These are phyloP conservation scores for Tolypocladium album DNA, from an alignment of 2,329 filamentous ascomycete species.

Conservation along the genomic window DNA sequence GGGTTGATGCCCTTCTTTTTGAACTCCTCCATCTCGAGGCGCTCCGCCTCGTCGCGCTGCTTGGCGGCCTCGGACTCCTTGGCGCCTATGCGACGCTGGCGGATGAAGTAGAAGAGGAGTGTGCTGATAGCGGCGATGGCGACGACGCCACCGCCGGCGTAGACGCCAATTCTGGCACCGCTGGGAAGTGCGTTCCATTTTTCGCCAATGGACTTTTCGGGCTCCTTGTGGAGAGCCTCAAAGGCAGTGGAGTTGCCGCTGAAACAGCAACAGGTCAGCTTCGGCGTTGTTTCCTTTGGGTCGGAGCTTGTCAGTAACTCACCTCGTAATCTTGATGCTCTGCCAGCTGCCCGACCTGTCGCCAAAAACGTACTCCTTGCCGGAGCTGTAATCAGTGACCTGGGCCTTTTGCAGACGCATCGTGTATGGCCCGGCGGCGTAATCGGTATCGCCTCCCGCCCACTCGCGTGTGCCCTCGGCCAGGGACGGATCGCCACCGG, in stretches of 20 bases:
- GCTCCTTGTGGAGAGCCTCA: slow-evolving; percentile 28
- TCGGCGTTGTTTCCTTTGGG: background rate
- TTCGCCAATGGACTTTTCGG: slow-evolving; percentile 33
- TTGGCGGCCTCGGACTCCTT: slow-evolving; percentile 37
- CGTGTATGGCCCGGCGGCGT: slow-evolving; percentile 52
- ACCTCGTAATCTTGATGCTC: slow-evolving; percentile 50
- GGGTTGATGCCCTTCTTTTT: slow-evolving; percentile 35
- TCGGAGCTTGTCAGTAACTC: slow-evolving; percentile 18
- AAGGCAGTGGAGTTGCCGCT: slow-evolving; percentile 48
- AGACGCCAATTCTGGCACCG: slow-evolving; percentile 41
- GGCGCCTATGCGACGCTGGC: slow-evolving; percentile 41
- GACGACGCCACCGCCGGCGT: slow-evolving; percentile 32
- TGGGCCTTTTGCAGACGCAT: slow-evolving; percentile 59
- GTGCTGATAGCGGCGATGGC: slow-evolving; percentile 29
- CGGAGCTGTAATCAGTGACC: slow-evolving; percentile 48
- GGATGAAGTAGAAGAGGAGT: slow-evolving; percentile 42
- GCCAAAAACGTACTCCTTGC: slow-evolving; percentile 54
- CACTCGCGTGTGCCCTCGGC: slow-evolving; percentile 50
- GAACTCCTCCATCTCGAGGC: slow-evolving; percentile 39
- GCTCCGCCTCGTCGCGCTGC: slow-evolving; percentile 33
- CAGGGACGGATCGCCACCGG: slow-evolving; percentile 46
- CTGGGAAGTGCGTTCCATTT: slow-evolving; percentile 43
- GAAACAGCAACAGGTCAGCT: background rate
- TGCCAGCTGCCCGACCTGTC: slow-evolving; percentile 51
- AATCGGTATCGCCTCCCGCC: slow-evolving; percentile 62